Base-by-base conservation (phyloP, 257 asterid genomes). In the Echium plantagineum region DNA sequence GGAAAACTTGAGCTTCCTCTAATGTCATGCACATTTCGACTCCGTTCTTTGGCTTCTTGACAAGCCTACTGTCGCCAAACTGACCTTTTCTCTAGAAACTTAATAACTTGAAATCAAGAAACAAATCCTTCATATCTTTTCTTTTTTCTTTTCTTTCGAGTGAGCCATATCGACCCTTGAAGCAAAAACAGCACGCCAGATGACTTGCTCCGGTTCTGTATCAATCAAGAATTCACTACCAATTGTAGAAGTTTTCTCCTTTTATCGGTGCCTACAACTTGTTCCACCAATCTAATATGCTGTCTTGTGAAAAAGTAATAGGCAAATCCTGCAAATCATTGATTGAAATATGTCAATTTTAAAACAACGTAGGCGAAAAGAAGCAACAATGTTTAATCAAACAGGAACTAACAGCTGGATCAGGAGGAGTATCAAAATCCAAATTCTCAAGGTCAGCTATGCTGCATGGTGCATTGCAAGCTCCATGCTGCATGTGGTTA, bases 361-460 rank as follows among this genome's bases (percentile, higher is more conserved):
- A 59, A 10, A 55, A 59, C 20, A 21, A 8, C 22, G 24, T 31
- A 21, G 31, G 30, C 31, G n/a, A 58, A 21, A 58, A 7, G 60
- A 30, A 12, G 20, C 1, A 7, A 30, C 31, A 19, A 38, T 24
- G 26, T 24, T 15, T 46, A 7, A 26, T 5, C 28, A 63, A 57
- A 17, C 9, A 48, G 61, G 59, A 15, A 63, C 82, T 75, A 69
- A 82, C 94, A 77, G 77, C 59, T 74, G 72, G 65, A 80, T 82
- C 94, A 0, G 89, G 94, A 59, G 80, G 93, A 61, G 85, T 70
- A 52, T 81, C 96, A n/a, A 80, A 61, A 10, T 76, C 86, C 57
- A 88, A 54, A 80, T 82, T 71, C 56, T 75, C 81, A 15, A 88
- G 85, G 63, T 82, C 96, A 46, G 73, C 58, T 18, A 81, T 66